Percentiles rank a stretch among this genome's conserved stretches.
Conservation (phyloP, 345 rosid genomes). For the Lepidium africanum region DNA sequence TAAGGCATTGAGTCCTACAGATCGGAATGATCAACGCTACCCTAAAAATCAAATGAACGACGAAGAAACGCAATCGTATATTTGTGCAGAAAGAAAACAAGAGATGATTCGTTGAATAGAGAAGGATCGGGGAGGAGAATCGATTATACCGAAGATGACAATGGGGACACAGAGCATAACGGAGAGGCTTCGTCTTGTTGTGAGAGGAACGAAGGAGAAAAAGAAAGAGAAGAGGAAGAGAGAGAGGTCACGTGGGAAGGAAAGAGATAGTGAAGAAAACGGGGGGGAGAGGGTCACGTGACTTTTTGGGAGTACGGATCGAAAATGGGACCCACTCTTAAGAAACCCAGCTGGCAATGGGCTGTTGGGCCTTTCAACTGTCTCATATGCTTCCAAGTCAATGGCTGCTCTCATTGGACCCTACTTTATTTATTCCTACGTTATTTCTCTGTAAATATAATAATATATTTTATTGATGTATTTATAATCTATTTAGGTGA, state of each 20-base stretch:
- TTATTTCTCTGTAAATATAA: neutral
- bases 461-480: neutral
- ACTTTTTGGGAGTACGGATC: constrained; percentile 22
- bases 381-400: constrained; percentile 26
- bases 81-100: neutral
- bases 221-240: neutral
- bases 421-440: constrained; percentile 20
- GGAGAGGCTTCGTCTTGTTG: constrained; percentile 7
- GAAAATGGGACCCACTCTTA: constrained; percentile 7
- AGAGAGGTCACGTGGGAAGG: constrained; percentile 29
- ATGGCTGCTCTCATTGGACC: constrained; percentile 19
- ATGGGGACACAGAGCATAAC: constrained; percentile 24
- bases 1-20: neutral
- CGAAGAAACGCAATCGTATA: constrained; percentile 6
- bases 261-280: constrained; percentile 24
- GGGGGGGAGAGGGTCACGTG: constrained; percentile 26
- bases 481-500: neutral
- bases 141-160: constrained; percentile 14
- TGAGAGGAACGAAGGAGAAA: neutral
- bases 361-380: constrained; percentile 33
- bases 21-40: neutral
- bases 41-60: constrained; percentile 3
- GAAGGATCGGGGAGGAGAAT: constrained; percentile 14
- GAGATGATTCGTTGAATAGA: neutral
- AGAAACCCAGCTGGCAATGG: constrained; percentile 28